Base-by-base conservation (phyloP, 2,329 filamentous ascomycete genomes). In the Pseudocercospora fijiensis region DNA sequence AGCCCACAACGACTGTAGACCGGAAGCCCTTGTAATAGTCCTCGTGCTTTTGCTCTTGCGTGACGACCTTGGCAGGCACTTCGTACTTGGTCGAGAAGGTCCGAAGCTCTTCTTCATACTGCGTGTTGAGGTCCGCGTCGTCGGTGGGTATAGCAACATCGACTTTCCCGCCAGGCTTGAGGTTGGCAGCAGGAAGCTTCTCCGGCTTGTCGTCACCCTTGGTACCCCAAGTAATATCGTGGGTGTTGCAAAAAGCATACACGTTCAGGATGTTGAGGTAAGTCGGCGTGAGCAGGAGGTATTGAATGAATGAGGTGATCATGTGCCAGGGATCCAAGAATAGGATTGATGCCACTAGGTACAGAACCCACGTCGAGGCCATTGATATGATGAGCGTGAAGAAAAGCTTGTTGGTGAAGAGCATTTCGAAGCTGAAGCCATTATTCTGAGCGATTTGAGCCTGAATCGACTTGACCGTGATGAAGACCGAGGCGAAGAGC, bases 311-410 rank as follows among this genome's bases (percentile, higher is more conserved):
- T 58, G 80, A 87, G n/a, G 95, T 98, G 77, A 96, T 85, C 92
- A 99, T 98, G 80, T 99, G 95, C 94, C 95, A 99, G 3, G 95
- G 95, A 76, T 99, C 95, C 78, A 98, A 88, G 88, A 98, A 98
- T 70, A 99, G 83, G 69, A 99, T 83, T 8, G 92, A 96, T 0
- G 92, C 90, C 57, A 99, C 80, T 64, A 98, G 85, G 90, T 93
- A 99, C 73, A 99, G 88, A 66, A 96, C 84, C 76, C 95, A 99
- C 0, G 95, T 99, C 10, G 92, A 95, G 72, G 90, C 85, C 73
- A 98, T 86, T 0, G 93, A 97, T 58, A 99, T 87, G 71, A 99
- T 95, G 67, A 99, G 85, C 33, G 92, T 96, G 78, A 95, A 92
- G 81, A 99, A 98, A 63, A 96, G 86, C 67, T 87, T 83, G 77